Percentiles rank a stretch among this genome's conserved stretches.
These are phyloP conservation scores for Pyrenochaeta sp. DNA, from an alignment of 2,329 filamentous ascomycete genomes.

Conservation along the genomic window DNA sequence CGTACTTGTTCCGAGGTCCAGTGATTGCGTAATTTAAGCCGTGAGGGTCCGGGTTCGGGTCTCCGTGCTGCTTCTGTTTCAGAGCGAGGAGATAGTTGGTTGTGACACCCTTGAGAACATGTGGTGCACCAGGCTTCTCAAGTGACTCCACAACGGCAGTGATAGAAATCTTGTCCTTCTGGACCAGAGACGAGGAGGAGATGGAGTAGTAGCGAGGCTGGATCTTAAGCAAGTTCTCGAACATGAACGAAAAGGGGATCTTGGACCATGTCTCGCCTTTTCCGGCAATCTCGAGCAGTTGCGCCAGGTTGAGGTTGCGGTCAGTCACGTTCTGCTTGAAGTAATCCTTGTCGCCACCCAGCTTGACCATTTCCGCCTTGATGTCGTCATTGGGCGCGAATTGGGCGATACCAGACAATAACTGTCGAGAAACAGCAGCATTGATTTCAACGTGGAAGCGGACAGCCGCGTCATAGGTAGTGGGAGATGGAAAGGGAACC, in stretches of 20 bases:
- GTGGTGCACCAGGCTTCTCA: constrained; percentile 75
- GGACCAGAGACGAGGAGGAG: constrained; percentile 92
- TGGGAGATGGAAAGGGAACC: constrained; percentile 96
- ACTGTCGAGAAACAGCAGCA: constrained; percentile 94
- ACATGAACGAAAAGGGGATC: constrained; percentile 92
- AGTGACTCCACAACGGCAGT: constrained; percentile 93
- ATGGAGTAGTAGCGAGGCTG: constrained; percentile 99
- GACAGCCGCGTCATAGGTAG: constrained; percentile 90
- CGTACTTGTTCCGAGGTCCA: constrained; percentile 95
- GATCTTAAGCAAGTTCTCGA: constrained; percentile 92
- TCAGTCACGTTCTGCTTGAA: constrained; percentile 86
- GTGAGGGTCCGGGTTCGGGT: constrained; percentile 80
- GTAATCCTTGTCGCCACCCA: constrained; percentile 93
- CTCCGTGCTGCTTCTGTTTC: constrained; percentile 95
- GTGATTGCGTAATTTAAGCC: constrained; percentile 85
- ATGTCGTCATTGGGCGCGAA: constrained; percentile 86
- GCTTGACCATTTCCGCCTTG: constrained; percentile 87
- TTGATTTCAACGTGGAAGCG: constrained; percentile 98
- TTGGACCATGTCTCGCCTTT: constrained; percentile 80
- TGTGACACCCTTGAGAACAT: constrained; percentile 89
- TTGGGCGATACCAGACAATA: constrained; percentile 83
- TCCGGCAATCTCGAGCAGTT: constrained; percentile 77
- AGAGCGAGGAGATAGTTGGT: constrained; percentile 96
- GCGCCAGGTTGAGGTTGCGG: constrained; percentile 88
- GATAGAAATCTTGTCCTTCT: constrained; percentile 93